Evolutionary conservation across 805 yeast genomes (phyloP), one percentile per base, ranked within the genome.

Genomic region (Debaryomyces castellii): DNA sequence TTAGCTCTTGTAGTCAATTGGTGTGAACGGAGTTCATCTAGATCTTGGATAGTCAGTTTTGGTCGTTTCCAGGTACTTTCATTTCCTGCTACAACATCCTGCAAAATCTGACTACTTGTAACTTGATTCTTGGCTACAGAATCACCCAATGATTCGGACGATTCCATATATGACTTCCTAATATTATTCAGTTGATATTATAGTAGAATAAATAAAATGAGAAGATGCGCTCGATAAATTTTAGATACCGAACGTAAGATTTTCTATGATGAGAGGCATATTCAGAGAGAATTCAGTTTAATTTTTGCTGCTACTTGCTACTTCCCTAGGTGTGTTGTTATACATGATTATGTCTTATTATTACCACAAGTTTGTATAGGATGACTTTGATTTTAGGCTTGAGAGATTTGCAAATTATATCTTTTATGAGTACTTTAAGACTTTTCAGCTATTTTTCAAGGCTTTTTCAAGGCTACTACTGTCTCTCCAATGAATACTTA

Each of bases 1-100:
- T 88, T 96, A 27, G 78, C 76, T 49, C 99, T 71, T 54, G 87
- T 89, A 21, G 90, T 71, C 21, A 85, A 75, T 60, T 89, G 97
- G 47, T 68, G 76, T 52, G 89, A 92, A 39, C 77, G 74, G 14
- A 88, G 74, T 66, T 92, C 98, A 52, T 89, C 96, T 6, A 85
- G 60, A 63, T 92, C 97, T 16, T 69, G 71, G 18, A 72, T 68
- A n/a, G 68, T 52, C 43, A 69, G 72, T 27, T 52, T 51, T 8
- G 74, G 72, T 35, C 57, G 50, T 24, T 55, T 64, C 35, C 63
- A 47, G 18, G 55, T 52, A 10, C 56, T 46, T 25, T 58, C 58
- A 35, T 59, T 60, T 28, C 55, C 51, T 6, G 58, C 55, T 43
- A 54, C 64, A 1, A 76, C 73, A 39, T 67, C 70, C 30, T 57